Conservation (phyloP, 2,329 filamentous ascomycete genomes). For the Boeremia lycopersici region DNA sequence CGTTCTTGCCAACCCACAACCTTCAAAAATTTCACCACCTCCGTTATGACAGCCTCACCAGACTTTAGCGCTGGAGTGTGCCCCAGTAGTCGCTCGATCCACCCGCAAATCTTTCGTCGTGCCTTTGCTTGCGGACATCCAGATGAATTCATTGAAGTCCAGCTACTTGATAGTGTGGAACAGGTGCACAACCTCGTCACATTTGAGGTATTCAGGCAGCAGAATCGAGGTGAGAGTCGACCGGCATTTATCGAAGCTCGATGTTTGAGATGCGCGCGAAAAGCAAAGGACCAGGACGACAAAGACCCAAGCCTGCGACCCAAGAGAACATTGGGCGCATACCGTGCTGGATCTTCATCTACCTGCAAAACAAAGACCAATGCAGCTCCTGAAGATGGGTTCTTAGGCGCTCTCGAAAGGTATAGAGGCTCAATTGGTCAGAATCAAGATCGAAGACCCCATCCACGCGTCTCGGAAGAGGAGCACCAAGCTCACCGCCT, state of each 20-base stretch:
- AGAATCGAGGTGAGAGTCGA: neutral
- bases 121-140: constrained; percentile 25
- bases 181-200: neutral
- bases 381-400: neutral
- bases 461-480: constrained; percentile 3
- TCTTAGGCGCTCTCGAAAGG: neutral
- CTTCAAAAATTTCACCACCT: neutral
- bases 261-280: constrained; percentile 1
- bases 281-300: constrained; percentile 2
- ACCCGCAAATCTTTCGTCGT: constrained; percentile 24
- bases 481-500: neutral
- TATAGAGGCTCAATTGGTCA: neutral
- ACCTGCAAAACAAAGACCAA: neutral
- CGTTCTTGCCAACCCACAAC: neutral
- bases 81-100: neutral
- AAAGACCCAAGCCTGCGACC: neutral
- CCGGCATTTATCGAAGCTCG: neutral
- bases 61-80: too few relatives aligned
- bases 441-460: neutral
- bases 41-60: neutral
- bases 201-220: neutral
- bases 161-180: neutral
- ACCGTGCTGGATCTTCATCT: neutral
- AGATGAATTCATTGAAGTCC: constrained; percentile 21
- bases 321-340: neutral